These are phyloP conservation scores for Cystobasidium pallidum DNA, from an alignment of 1,284 basidiomycete genomes.

Conservation along the genomic window DNA sequence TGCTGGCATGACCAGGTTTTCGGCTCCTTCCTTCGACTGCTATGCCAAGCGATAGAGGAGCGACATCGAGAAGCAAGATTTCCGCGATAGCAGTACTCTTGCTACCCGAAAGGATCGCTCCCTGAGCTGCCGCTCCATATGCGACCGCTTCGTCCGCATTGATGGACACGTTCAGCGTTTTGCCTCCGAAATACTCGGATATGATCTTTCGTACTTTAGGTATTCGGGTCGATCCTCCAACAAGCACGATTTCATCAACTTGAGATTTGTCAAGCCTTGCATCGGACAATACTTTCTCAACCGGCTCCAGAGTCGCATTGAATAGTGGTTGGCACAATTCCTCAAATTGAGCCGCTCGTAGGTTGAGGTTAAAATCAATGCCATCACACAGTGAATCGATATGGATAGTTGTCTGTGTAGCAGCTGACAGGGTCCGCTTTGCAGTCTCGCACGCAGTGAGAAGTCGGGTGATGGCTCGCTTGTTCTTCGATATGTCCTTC, in stretches of 20 bases:
- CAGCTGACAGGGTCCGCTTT: constrained; percentile 96
- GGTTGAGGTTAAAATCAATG: constrained; percentile 96
- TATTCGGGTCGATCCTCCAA: constrained; percentile 98
- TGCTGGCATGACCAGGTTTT: background rate
- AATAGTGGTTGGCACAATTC: constrained; percentile 97
- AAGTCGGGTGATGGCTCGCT: constrained; percentile 94
- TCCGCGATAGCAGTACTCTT: constrained; percentile 85
- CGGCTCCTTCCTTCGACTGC: constrained; percentile 81
- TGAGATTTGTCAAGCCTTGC: constrained; percentile 95
- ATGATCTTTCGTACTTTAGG: constrained; percentile 97
- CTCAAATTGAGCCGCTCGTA: constrained; percentile 98
- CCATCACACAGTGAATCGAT: constrained; percentile 95
- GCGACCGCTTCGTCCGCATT: constrained; percentile 99
- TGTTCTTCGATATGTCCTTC: constrained; percentile 89
- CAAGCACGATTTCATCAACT: constrained; percentile 95
- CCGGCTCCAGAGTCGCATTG: constrained; percentile 93
- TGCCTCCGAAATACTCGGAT: constrained; percentile 92
- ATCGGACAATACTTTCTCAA: constrained; percentile 97
- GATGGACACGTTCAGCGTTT: constrained; percentile 65
- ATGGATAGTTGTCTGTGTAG: constrained; percentile 94
- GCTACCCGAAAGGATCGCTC: constrained; percentile 87
- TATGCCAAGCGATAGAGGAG: constrained; percentile 91
- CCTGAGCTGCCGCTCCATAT: constrained; percentile 98
- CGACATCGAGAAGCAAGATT: constrained; percentile 93
- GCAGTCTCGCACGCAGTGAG: constrained; percentile 98